Conservation (phyloP, 176 grass and related monocot species). For the Aechmea fasciata region DNA sequence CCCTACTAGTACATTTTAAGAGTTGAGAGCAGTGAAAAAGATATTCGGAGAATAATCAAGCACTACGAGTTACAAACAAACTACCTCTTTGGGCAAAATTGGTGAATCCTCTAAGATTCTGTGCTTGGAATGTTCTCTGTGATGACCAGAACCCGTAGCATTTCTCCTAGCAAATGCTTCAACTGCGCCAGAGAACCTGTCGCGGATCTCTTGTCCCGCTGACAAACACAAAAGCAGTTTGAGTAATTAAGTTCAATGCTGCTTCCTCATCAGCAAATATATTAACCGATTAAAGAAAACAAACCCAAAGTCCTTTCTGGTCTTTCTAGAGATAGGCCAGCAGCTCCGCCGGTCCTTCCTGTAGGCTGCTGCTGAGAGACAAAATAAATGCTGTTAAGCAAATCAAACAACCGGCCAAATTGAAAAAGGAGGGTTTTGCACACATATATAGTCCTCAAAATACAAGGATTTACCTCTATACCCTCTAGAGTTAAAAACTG, state of each 20-base stretch:
- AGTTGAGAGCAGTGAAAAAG: too few species aligned
- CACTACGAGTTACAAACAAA: background rate
- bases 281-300: constrained; percentile 3
- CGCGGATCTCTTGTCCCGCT: constrained; percentile 3
- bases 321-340: constrained; percentile 53
- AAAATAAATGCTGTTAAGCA: constrained; percentile 23
- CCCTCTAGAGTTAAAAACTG: too few species aligned
- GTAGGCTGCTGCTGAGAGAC: constrained; percentile 24
- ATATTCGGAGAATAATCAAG: too few species aligned
- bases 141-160: background rate
- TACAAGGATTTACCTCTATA: too few species aligned
- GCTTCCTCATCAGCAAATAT: background rate
- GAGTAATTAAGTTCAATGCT: background rate
- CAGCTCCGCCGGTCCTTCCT: constrained; percentile 38
- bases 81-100: background rate
- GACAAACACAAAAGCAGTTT: background rate
- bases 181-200: background rate
- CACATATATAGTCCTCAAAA: too few species aligned
- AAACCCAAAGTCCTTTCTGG: constrained; percentile 66
- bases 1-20: too few species aligned
- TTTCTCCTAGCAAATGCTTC: constrained; percentile 12
- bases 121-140: background rate
- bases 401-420: constrained; percentile 2
- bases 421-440: constrained; percentile 7
- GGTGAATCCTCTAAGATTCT: background rate